Conservation (phyloP, 1,284 basidiomycete genomes). For the Porodaedalea pini region DNA sequence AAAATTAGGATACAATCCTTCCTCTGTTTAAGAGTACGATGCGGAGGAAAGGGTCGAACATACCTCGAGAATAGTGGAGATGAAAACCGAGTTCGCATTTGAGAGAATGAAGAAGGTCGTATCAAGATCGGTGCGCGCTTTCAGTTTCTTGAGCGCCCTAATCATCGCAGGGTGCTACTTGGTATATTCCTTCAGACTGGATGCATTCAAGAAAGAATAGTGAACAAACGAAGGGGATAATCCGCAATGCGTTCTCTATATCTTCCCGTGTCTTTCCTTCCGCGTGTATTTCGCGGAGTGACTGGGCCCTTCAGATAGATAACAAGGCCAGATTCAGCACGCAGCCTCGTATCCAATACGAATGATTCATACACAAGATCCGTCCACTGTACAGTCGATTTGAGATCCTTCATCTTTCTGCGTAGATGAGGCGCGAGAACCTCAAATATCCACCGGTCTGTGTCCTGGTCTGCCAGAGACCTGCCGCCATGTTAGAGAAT, state of each 20-base stretch:
- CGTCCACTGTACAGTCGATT: constrained; percentile 81
- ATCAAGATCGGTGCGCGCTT: constrained; percentile 53
- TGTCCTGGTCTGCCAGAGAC: constrained; percentile 93
- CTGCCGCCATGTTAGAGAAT: constrained; percentile 35
- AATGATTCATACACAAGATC: constrained; percentile 77
- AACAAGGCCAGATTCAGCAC: background rate
- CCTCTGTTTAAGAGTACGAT: background rate
- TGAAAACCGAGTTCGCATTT: constrained; percentile 93
- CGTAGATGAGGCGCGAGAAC: constrained; percentile 85
- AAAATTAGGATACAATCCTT: background rate
- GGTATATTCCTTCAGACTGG: background rate
- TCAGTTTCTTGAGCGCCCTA: constrained; percentile 78
- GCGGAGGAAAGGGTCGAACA: constrained; percentile 16
- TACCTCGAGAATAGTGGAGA: constrained; percentile 83
- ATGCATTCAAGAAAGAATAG: background rate
- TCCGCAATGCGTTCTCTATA: constrained; percentile 73
- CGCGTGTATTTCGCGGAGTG: constrained; percentile 66
- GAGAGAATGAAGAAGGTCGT: constrained; percentile 90
- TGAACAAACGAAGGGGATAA: constrained; percentile 80
- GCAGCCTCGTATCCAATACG: background rate
- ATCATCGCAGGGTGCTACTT: constrained; percentile 93
- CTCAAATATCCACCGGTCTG: constrained; percentile 95
- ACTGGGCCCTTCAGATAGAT: constrained; percentile 57
- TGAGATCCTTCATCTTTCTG: constrained; percentile 74
- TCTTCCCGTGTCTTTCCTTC: constrained; percentile 69